Percentiles rank a stretch among this genome's conserved stretches.
Conservation (phyloP, 2,329 filamentous ascomycete genomes). For the Amylocarpus encephaloides region DNA sequence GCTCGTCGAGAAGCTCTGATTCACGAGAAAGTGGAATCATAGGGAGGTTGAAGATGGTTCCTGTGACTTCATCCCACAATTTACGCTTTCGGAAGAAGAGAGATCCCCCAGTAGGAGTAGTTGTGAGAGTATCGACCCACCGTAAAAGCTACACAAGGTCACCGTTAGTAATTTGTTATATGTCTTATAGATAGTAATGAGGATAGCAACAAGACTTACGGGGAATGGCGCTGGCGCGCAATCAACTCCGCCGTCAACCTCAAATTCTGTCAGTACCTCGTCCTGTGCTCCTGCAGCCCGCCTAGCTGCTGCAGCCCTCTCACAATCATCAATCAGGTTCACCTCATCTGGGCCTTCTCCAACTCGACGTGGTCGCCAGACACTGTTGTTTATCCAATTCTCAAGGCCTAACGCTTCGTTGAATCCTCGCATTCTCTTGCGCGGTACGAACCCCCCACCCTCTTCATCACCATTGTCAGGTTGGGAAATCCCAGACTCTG, state of each 20-base stretch:
- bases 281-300: background rate
- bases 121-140: constrained; percentile 15
- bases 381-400: constrained; percentile 22
- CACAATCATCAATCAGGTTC: background rate
- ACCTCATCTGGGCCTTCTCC: constrained; percentile 9
- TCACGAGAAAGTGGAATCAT: constrained; percentile 15
- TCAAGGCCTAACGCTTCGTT: constrained; percentile 1
- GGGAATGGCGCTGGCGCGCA: constrained; percentile 27
- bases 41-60: constrained; percentile 28
- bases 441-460: constrained; percentile 1
- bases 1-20: constrained; percentile 1
- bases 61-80: constrained; percentile 26
- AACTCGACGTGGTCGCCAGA: constrained; percentile 25
- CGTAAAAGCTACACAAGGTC: constrained; percentile 14
- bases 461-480: background rate
- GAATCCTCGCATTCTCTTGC: no score
- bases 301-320: background rate
- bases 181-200: background rate
- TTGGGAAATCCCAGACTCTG: background rate
- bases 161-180: background rate
- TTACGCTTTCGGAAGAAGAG: constrained; percentile 14
- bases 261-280: background rate
- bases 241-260: constrained; percentile 27
- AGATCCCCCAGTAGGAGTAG: background rate
- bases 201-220: constrained; percentile 10